Conservation (phyloP, 306 rosid genomes). For the Gynostemma pentaphyllum region DNA sequence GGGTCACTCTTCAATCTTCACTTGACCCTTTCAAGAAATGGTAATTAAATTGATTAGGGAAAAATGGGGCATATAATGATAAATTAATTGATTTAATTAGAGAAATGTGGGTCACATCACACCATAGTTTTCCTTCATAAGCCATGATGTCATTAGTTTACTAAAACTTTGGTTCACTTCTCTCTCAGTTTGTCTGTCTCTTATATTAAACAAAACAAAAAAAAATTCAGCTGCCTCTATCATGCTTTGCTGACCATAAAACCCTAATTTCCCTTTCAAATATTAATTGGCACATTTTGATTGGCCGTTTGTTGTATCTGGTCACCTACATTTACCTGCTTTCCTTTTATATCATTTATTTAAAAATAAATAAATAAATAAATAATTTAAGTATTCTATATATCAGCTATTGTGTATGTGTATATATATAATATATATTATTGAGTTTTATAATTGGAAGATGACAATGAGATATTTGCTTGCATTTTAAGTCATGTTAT, state of each 20-base stretch:
- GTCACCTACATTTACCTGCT: constrained; percentile 6
- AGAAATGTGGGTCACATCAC: too few relatives aligned
- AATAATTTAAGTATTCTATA: background rate
- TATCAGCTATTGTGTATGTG: too few relatives aligned
- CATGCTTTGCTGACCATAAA: background rate
- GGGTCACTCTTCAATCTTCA: too few relatives aligned
- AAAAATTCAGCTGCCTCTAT: background rate
- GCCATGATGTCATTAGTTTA: constrained; percentile 34
- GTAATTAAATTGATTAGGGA: background rate
- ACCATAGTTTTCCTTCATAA: constrained; percentile 24
- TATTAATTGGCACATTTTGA: background rate
- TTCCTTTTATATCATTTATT: background rate
- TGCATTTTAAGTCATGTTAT: too few relatives aligned
- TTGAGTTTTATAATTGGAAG: background rate
- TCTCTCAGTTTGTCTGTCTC: too few relatives aligned
- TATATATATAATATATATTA: too few relatives aligned
- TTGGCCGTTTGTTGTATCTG: background rate
- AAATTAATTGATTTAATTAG: background rate
- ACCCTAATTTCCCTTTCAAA: background rate
- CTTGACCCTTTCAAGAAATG: background rate
- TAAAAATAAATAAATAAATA: background rate
- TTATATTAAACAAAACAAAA: background rate
- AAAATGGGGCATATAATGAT: too few relatives aligned
- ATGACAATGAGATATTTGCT: too few relatives aligned
- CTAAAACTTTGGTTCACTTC: constrained; percentile 20